These are phyloP conservation scores for Cercospora sesami DNA, from an alignment of 2,329 filamentous ascomycete species.

Conservation along the genomic window DNA sequence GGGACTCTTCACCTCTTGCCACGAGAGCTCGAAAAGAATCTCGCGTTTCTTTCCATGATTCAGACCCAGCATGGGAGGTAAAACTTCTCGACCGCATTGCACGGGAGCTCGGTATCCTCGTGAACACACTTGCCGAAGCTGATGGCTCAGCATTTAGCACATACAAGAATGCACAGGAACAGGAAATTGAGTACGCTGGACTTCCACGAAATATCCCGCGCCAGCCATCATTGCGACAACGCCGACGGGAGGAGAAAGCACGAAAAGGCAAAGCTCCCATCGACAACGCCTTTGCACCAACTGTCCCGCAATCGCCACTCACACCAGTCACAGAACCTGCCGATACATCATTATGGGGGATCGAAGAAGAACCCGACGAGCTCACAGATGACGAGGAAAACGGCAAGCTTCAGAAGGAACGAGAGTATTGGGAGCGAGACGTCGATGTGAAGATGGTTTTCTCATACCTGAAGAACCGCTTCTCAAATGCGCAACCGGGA, in stretches of 20 bases:
- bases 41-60: constrained; percentile 40
- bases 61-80: constrained; percentile 64
- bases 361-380: constrained; percentile 59
- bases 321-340: constrained; percentile 31
- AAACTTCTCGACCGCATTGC: constrained; percentile 81
- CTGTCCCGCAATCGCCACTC: constrained; percentile 35
- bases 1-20: constrained; percentile 37
- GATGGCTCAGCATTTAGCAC: constrained; percentile 80
- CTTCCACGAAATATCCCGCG: constrained; percentile 51
- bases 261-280: constrained; percentile 21
- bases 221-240: constrained; percentile 30
- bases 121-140: constrained; percentile 80
- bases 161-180: constrained; percentile 60
- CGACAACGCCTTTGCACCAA: constrained; percentile 36
- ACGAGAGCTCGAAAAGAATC: constrained; percentile 35
- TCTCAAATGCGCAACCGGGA: constrained; percentile 49
- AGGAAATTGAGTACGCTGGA: constrained; percentile 72
- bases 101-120: constrained; percentile 78
- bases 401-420: constrained; percentile 45
- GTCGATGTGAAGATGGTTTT: constrained; percentile 91
- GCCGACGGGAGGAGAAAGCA: constrained; percentile 28
- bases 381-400: constrained; percentile 34
- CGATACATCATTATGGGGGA: constrained; percentile 64
- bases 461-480: constrained; percentile 76
- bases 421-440: constrained; percentile 89